phyloP scores from a whole-genome alignment of 805 yeast species.

The Pichia kluyveri region DNA sequence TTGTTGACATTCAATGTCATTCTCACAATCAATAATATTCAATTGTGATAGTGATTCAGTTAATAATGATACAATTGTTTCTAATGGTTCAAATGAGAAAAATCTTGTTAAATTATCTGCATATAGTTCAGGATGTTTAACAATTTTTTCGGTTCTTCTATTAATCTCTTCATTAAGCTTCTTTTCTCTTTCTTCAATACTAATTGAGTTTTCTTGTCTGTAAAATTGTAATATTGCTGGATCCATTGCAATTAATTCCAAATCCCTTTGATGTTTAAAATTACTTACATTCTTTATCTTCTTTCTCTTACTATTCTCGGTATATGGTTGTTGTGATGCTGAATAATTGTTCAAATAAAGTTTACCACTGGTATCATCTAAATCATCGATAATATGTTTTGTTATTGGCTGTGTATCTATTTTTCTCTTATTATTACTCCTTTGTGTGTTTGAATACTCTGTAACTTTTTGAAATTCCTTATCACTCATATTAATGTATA shows the following conservation, averaged over 20 bases:
- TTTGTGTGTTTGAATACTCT: constrained; percentile 18
- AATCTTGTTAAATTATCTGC: constrained; percentile 43
- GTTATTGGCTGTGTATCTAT: constrained; percentile 39
- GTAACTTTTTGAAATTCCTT: constrained; percentile 30
- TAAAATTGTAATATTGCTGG: constrained; percentile 42
- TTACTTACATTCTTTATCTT: constrained; percentile 22
- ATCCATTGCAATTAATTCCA: constrained; percentile 36
- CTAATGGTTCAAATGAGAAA: constrained; percentile 36
- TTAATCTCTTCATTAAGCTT: constrained; percentile 17
- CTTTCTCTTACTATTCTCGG: constrained; percentile 29
- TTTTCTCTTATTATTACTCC: constrained; percentile 4
- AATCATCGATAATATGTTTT: constrained; percentile 31
- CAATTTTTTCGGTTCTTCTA: constrained; percentile 9
- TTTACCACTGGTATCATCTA: constrained; percentile 13
- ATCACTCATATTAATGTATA: constrained; percentile 46
- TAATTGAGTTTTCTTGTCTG: constrained; percentile 7
- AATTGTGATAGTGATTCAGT: constrained; percentile 33
- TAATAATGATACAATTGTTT: constrained; percentile 32
- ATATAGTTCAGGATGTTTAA: constrained; percentile 21
- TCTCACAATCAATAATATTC: constrained; percentile 27
- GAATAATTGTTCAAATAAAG: constrained; percentile 24
- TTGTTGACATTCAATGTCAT: constrained; percentile 14
- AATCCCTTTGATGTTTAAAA: constrained; percentile 14
- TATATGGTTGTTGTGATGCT: constrained; percentile 34
- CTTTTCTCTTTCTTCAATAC: constrained; percentile 19